Percentiles rank a stretch among this genome's conserved stretches.
These are phyloP conservation scores for Mortierella hygrophila DNA, from an alignment of 192 early-diverging fungal species.

Conservation along the genomic window DNA sequence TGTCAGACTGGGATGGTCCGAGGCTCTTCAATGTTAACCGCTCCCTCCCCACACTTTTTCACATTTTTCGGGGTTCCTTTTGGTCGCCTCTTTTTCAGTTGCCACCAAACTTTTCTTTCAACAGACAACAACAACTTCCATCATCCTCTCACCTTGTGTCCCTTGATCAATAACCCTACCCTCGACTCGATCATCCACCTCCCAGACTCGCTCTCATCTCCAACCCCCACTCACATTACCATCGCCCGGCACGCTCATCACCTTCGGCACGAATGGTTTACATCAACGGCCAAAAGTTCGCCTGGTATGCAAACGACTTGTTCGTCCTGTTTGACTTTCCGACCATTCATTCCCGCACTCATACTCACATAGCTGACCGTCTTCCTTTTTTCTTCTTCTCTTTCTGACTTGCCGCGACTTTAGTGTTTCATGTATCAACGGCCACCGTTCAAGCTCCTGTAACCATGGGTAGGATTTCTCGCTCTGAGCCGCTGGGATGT, in stretches of 20 bases:
- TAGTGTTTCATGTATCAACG: conserved; percentile 52
- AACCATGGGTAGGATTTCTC: conserved; percentile 39
- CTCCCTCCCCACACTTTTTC: not conserved
- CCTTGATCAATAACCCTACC: too few relatives aligned
- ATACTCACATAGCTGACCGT: not conserved
- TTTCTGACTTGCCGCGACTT: not conserved
- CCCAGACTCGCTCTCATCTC: not conserved
- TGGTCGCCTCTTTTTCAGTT: not conserved
- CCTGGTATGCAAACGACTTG: conserved; percentile 18
- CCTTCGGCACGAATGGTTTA: conserved; percentile 22
- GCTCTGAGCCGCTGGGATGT: not conserved
- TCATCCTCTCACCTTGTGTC: not conserved
- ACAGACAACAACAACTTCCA: not conserved
- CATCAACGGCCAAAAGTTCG: conserved; percentile 51
- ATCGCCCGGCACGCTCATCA: not conserved
- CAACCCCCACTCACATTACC: not conserved
- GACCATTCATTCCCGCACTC: not conserved
- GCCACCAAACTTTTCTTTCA: not conserved
- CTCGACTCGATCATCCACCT: not conserved
- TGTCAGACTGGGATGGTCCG: not conserved
- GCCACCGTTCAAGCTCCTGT: conserved; percentile 47
- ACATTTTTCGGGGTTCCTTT: conserved; percentile 6
- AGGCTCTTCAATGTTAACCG: not conserved
- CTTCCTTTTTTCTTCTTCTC: not conserved
- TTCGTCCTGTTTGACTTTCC: not conserved